Conservation (phyloP, 352 stramenopile genomes). For the Pythium brachiatum region DNA sequence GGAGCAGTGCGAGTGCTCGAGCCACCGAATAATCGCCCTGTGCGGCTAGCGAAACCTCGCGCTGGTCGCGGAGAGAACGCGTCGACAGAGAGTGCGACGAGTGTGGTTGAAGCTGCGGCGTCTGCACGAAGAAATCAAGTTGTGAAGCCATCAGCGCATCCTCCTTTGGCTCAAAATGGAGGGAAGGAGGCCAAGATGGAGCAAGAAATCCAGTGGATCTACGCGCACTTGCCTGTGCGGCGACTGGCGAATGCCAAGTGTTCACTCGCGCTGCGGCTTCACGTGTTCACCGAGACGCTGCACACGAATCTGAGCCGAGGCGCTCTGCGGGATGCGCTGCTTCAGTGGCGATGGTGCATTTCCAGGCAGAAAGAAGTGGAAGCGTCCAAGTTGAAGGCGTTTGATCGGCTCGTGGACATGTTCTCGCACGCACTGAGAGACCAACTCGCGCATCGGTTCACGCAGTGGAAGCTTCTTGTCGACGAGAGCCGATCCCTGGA, state of each 20-base stretch:
- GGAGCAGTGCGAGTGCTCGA: background rate
- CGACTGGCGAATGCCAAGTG: slow-evolving; percentile 42
- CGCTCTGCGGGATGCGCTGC: slow-evolving; percentile 24
- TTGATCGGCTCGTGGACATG: slow-evolving; percentile 9
- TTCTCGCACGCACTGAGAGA: background rate
- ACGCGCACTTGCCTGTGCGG: slow-evolving; percentile 51
- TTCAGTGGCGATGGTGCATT: slow-evolving; percentile 33
- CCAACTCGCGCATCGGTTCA: slow-evolving; percentile 14
- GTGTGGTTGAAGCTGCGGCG: background rate
- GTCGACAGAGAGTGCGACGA: background rate
- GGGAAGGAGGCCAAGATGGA: no score
- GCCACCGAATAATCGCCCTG: background rate
- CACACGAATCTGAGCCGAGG: slow-evolving; percentile 26
- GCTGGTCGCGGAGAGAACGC: background rate
- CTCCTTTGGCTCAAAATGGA: background rate
- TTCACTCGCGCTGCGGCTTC: slow-evolving; percentile 37
- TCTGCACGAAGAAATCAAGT: slow-evolving; percentile 9
- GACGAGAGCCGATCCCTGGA: slow-evolving; percentile 8
- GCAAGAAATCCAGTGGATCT: slow-evolving; percentile 61
- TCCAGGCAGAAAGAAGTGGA: slow-evolving; percentile 26
- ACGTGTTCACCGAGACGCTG: slow-evolving; percentile 41
- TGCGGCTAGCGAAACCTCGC: background rate
- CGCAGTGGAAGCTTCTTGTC: slow-evolving; percentile 7
- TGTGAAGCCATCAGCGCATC: background rate
- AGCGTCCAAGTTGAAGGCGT: slow-evolving; percentile 1